Conservation (phyloP, 306 rosid species). For the Vicia villosa region DNA sequence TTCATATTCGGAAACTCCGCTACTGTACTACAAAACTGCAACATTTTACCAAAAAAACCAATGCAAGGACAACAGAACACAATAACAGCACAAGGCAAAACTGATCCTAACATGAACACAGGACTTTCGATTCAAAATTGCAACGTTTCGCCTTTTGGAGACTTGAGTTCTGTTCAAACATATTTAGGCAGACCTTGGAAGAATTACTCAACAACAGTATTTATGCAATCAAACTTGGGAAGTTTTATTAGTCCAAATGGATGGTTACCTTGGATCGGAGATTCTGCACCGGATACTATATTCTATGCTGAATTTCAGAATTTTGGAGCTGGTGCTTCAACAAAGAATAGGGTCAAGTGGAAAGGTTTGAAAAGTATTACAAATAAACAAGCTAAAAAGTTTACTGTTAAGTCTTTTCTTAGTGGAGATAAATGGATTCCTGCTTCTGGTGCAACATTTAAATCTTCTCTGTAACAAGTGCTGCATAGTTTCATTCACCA, state of each 20-base stretch:
- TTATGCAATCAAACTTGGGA: conserved; percentile 47
- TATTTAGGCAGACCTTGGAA: conserved; percentile 90
- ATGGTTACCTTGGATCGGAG: conserved; percentile 82
- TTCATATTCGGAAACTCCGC: conserved; percentile 85
- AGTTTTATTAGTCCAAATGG: conserved; percentile 61
- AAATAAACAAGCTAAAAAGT: conserved; percentile 43
- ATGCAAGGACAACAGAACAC: conserved; percentile 68
- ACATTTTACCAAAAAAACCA: conserved; percentile 53
- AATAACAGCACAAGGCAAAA: conserved; percentile 78
- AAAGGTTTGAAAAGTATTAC: conserved; percentile 60
- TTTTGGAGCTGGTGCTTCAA: conserved; percentile 65
- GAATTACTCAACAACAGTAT: conserved; percentile 77
- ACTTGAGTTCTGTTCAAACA: conserved; percentile 55
- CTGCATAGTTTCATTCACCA: too few relatives aligned
- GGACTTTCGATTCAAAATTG: conserved; percentile 69
- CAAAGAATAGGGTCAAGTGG: conserved; percentile 69
- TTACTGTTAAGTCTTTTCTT: conserved; percentile 56
- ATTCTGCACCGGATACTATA: conserved; percentile 73
- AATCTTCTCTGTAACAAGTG: conserved; percentile 40
- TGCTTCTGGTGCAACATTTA: conserved; percentile 42
- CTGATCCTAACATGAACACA: conserved; percentile 76
- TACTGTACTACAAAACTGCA: conserved; percentile 60
- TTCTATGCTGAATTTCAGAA: conserved; percentile 70
- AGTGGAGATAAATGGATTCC: conserved; percentile 63
- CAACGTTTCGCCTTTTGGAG: conserved; percentile 51